phyloP scores from a whole-genome alignment of 768 basidiomycete species.

The Agrocybe pediades region DNA sequence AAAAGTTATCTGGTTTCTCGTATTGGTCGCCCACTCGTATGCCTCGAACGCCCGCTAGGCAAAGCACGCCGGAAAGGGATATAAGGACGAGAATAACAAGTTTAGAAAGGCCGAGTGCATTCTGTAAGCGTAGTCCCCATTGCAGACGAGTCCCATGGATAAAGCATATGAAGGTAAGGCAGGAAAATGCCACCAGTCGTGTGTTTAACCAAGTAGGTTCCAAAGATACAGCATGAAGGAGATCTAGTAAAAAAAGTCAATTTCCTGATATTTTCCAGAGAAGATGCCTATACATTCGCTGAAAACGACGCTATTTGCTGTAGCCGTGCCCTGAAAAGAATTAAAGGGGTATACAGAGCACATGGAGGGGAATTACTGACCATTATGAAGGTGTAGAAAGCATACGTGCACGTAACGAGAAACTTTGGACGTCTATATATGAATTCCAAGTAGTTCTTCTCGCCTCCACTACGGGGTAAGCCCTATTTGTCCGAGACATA shows the following conservation, averaged over 20 bases:
- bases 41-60: constrained; percentile 47
- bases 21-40: constrained; percentile 53
- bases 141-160: constrained; percentile 56
- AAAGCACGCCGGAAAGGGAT: constrained; percentile 54
- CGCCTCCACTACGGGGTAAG: constrained; percentile 70
- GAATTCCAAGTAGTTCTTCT: constrained; percentile 77
- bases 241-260: constrained; percentile 41
- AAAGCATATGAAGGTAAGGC: constrained; percentile 56
- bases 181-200: constrained; percentile 55
- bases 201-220: constrained; percentile 46
- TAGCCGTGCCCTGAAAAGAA: constrained; percentile 50
- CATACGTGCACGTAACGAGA: constrained; percentile 59
- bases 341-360: not conserved
- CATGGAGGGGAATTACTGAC: constrained; percentile 34
- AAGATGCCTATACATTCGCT: constrained; percentile 61
- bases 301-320: constrained; percentile 65
- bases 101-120: constrained; percentile 63
- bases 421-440: constrained; percentile 66
- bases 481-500: constrained; percentile 38
- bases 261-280: not conserved
- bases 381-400: constrained; percentile 57
- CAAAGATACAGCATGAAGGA: constrained; percentile 53
- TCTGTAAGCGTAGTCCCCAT: constrained; percentile 64
- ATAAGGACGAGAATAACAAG: constrained; percentile 55
- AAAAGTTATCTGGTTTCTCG: constrained; percentile 56